These are phyloP conservation scores for Fraxinus velutina DNA, from an alignment of 305 asterid genomes.

Conservation along the genomic window DNA sequence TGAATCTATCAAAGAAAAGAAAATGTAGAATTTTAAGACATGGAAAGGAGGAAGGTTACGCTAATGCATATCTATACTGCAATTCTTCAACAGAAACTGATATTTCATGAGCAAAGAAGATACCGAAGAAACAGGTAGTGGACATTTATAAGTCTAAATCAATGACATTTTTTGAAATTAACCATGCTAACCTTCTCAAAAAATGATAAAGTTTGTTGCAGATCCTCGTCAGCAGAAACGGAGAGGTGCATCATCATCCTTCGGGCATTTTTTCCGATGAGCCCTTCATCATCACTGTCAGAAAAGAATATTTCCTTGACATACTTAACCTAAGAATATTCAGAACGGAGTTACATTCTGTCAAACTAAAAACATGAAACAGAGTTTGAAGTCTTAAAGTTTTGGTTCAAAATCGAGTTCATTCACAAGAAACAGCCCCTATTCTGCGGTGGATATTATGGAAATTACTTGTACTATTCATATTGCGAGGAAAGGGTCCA, in stretches of 20 bases:
- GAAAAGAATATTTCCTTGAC: constrained; percentile 75
- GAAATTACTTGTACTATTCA: not conserved
- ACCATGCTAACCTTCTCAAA: constrained; percentile 62
- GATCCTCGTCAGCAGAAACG: constrained; percentile 71
- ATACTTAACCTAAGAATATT: constrained; percentile 57
- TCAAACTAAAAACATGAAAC: not conserved
- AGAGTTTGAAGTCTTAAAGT: not conserved
- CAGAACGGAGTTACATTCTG: not conserved
- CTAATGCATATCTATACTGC: not conserved
- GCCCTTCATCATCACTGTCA: constrained; percentile 49
- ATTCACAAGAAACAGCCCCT: not conserved
- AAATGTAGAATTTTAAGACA: not conserved
- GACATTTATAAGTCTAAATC: not conserved
- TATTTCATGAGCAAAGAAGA: not conserved
- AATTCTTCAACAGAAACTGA: constrained; percentile 1
- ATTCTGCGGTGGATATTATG: not conserved
- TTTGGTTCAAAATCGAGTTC: not conserved
- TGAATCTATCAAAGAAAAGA: constrained; percentile 47
- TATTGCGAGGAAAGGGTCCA: not conserved
- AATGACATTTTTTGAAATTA: not conserved
- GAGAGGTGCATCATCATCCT: constrained; percentile 76
- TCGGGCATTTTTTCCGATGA: constrained; percentile 59
- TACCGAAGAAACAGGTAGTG: not conserved
- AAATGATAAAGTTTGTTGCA: constrained; percentile 86
- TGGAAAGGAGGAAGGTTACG: not conserved